phyloP scores from a whole-genome alignment of 116 monocot genomes.

The Thalassia testudinum region DNA sequence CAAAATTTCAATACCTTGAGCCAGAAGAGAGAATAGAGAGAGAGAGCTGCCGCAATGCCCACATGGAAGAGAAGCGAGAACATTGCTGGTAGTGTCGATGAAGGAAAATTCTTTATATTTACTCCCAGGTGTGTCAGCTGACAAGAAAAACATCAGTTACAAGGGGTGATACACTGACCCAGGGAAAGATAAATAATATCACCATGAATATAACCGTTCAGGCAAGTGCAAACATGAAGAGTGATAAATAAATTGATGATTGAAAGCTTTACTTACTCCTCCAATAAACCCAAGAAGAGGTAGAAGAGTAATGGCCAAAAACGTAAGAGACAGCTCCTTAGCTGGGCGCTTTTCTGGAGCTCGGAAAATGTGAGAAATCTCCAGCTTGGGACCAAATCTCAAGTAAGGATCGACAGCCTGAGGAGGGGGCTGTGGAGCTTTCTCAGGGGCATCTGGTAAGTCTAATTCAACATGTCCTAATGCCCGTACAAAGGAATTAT shows the following conservation, averaged over 20 bases:
- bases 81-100: conserved; percentile 39
- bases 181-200: neutral
- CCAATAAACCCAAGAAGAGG: conserved; percentile 68
- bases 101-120: conserved; percentile 71
- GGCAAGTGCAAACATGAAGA: neutral
- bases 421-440: conserved; percentile 54
- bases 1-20: conserved; percentile 34
- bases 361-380: conserved; percentile 88
- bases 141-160: neutral
- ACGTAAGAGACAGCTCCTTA: conserved; percentile 67
- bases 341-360: conserved; percentile 79
- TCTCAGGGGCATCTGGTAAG: conserved; percentile 83
- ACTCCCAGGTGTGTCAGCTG: conserved; percentile 63
- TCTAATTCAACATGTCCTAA: conserved; percentile 72
- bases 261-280: conserved; percentile 56
- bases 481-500: conserved; percentile 57
- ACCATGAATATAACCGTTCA: neutral
- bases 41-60: conserved; percentile 72
- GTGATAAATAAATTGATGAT: neutral
- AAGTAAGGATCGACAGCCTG: conserved; percentile 50
- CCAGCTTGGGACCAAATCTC: conserved; percentile 60
- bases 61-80: conserved; percentile 70
- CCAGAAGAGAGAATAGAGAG: conserved; percentile 85
- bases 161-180: neutral
- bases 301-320: conserved; percentile 41